Evolutionary conservation across 2,329 filamentous ascomycete genomes (phyloP).

Genomic region (Epichloe baconii): DNA sequence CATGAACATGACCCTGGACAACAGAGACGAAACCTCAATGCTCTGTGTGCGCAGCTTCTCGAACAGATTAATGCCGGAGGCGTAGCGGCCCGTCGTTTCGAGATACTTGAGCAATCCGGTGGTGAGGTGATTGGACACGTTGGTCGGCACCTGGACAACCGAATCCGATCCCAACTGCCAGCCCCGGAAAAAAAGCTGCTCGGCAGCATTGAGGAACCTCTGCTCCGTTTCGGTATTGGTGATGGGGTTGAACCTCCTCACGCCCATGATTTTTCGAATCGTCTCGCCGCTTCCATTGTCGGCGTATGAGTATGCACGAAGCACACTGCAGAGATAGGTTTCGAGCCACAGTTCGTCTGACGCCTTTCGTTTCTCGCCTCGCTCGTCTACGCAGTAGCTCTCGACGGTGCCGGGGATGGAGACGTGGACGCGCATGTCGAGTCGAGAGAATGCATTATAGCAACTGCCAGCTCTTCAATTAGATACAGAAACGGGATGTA

Average conservation of each 20-base stretch:
- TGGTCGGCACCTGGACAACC: slow-evolving; percentile 92
- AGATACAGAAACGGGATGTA: neutral
- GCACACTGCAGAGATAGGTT: slow-evolving; percentile 88
- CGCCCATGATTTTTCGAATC: slow-evolving; percentile 95
- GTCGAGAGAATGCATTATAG: slow-evolving; percentile 96
- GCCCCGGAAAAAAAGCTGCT: slow-evolving; percentile 91
- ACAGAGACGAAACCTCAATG: slow-evolving; percentile 82
- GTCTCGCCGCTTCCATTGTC: slow-evolving; percentile 90
- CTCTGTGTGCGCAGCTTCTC: slow-evolving; percentile 88
- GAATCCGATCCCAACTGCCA: slow-evolving; percentile 95
- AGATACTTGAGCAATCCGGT: slow-evolving; percentile 92
- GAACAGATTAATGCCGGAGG: slow-evolving; percentile 94
- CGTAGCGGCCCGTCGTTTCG: slow-evolving; percentile 83
- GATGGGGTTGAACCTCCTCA: slow-evolving; percentile 91
- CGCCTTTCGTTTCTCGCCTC: slow-evolving; percentile 85
- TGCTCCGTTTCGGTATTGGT: slow-evolving; percentile 98
- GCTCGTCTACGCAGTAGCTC: slow-evolving; percentile 94
- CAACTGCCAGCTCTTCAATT: slow-evolving; percentile 38
- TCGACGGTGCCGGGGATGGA: slow-evolving; percentile 94
- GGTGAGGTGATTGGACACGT: slow-evolving; percentile 90
- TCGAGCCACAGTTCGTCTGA: slow-evolving; percentile 94
- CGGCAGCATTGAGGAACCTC: slow-evolving; percentile 85
- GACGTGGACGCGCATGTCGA: slow-evolving; percentile 97
- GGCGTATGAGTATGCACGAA: slow-evolving; percentile 91
- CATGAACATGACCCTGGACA: slow-evolving; percentile 84